Base-by-base conservation (phyloP, 345 rosid genomes). In the Eucalyptus curtisii region DNA sequence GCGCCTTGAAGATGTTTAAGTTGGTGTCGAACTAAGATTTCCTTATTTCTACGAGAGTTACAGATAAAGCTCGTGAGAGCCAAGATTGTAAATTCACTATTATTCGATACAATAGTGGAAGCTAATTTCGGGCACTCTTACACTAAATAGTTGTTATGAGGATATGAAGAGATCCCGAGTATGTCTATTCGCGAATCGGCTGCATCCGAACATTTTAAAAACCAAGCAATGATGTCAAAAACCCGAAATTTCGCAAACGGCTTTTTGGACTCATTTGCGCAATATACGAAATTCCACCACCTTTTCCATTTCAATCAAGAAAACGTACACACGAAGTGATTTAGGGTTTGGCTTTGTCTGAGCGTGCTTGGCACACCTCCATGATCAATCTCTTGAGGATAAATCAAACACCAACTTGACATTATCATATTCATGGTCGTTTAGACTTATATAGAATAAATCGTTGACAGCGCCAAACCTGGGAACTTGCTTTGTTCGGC, bases 401-500 rank as follows among this genome's bases (percentile, higher is more conserved):
- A 37, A 76, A 76, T 76, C 82, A 86, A 86, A 49, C 59, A n/a
- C 27, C 87, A 86, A 86, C 87, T 86, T 13, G 87, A 49, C 37
- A 86, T 86, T 85, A n/a, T 30, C 87, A 42, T 48, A 86, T 48
- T 49, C 11, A 5, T 31, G 44, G 59, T 49, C 9, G 57, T 25
- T 19, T n/a, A 44, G 37, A 19, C 57, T 8, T 13, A 8, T 5
- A 37, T 24, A 30, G 59, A 49, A 47, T 17, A 52, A 48, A 52
- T 76, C 82, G 82, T 40, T 76, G 82, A 76, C 82, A 76, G 82
- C 27, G 47, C 87, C 55, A 81, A 88, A 88, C 89, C 33, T 44
- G 45, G 89, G 89, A 88, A 88, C 87, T 88, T 88, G 89, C 76
- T 81, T 88, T 88, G 86, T 88, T 40, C 10, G 89, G 89, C 37